Base-by-base conservation (phyloP, 2,329 filamentous ascomycete species). In the Orbilia brochopaga region DNA sequence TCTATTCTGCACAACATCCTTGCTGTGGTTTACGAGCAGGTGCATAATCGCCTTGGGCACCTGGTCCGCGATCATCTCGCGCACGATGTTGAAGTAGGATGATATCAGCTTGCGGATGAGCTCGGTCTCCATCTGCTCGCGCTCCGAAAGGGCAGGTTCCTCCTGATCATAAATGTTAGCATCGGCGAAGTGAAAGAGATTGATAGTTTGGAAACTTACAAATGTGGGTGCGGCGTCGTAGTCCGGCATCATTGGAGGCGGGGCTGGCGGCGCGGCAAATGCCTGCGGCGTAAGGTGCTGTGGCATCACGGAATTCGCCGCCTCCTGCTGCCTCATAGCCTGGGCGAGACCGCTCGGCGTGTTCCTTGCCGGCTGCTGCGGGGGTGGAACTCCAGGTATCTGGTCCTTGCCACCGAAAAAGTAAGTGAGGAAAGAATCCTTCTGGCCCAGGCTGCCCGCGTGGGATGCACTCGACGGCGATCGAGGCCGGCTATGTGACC, bases 11-110 rank as follows among this genome's bases (percentile, higher is more conserved):
- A 99, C 92, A 11, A 93, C 93, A 76, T 99, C 94, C 80, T 97
- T 97, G 82, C 91, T 96, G 83, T 97, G 91, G 81, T 99, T 99
- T 78, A 99, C 94, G 35, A 99, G 86, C 52, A 99, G 86, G 79
- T 99, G 94, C 94, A 99, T 99, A 76, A 99, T 90, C 3, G 94
- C 94, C 82, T 99, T 99, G 75, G 94, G 94, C 10, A 99, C 94
- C 81, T 97, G 93, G 79, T 99, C 94, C 50, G 93, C 93, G 77
- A 97, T 96, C n/a, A 91, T 93, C 81, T 99, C 94, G 74, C 94
- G 90, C 52, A 99, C 94, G 78, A 99, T 99, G 80, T 96, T 96
- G 84, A 99, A 99, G 83, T 99, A 99, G 0, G 92, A 97, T 32
- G 91, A 96, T 79, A 99, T 99, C 64, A 99, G 86, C 52, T 92